Evolutionary conservation across 2,329 filamentous ascomycete species (phyloP), one percentile per base, ranked within the genome.

Genomic region (Neonectria neomacrospora): DNA sequence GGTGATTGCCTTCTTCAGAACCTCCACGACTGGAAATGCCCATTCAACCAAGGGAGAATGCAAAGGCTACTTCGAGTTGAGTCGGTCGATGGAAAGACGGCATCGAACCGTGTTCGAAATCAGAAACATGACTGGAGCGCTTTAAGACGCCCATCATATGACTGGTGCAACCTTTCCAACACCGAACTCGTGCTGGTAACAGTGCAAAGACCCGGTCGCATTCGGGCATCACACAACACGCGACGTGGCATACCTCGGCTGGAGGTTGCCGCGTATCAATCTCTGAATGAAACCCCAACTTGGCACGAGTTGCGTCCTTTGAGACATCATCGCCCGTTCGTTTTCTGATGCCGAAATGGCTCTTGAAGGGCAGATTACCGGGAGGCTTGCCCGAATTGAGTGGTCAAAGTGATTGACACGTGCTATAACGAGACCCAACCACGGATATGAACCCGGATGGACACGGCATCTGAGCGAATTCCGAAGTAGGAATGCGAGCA

Each of bases 241-340:
- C 34, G 41, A 60, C 32, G 28, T 45, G 42, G 50, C 48, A 54
- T 41, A 42, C 42, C 32, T 9, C 41, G 37, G 18, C 28, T 26
- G 11, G 11, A 20, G 8, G 14, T 5, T 3, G 26, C 16, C 9
- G 55, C 28, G 44, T 61, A 12, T 20, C 45, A 55, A 26, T 20
- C 12, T 5, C 26, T 32, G 32, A 11, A 48, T 14, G 32, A 16
- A 16, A 41, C 28, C 12, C 20, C 14, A 16, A 7, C 10, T 41
- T 12, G 26, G 22, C 18, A n/a, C 7, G n/a, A 14, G 22, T 20
- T 30, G 28, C 14, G 23, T 14, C n/a, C 18, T 12, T 50, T 50
- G 47, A 50, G 18, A 11, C 4, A 16, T 28, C 5, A 5, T 32
- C 2, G 10, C 5, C 30, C 26, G 12, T n/a, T 32, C 5, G n/a